phyloP scores from a whole-genome alignment of 805 yeast genomes.

The Candida jianshihensis region DNA sequence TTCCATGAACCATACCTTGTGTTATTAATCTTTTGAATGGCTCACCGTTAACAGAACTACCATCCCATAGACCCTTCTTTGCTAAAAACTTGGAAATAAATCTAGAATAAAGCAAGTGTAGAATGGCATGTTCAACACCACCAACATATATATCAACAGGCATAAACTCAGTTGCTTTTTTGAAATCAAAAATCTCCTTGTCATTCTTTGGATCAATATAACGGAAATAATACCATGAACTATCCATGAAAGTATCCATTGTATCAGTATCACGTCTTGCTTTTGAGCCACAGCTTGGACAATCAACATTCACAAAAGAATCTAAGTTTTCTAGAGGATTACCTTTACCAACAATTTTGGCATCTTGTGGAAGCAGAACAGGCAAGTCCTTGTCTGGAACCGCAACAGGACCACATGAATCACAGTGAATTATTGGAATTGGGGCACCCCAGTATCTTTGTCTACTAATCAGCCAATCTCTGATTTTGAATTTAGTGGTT shows the following conservation, averaged over 20 bases:
- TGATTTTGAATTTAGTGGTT: conserved; percentile 52
- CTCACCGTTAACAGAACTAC: conserved; percentile 53
- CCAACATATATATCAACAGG: conserved; percentile 93
- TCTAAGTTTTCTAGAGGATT: conserved; percentile 65
- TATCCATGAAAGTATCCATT: conserved; percentile 97
- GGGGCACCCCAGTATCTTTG: conserved; percentile 99
- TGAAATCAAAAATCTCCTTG: conserved; percentile 43
- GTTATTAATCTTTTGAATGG: conserved; percentile 79
- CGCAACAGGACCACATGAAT: conserved; percentile 79
- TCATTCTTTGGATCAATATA: conserved; percentile 68
- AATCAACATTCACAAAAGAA: conserved; percentile 63
- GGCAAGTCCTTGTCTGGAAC: conserved; percentile 88
- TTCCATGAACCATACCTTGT: conserved; percentile 98
- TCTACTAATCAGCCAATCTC: conserved; percentile 94
- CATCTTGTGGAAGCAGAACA: conserved; percentile 62
- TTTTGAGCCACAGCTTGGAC: conserved; percentile 72
- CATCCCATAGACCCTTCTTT: conserved; percentile 63
- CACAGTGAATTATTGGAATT: conserved; percentile 89
- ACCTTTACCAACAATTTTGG: conserved; percentile 40
- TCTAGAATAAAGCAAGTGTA: conserved; percentile 82
- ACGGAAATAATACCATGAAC: conserved; percentile 93
- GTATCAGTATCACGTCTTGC: conserved; percentile 94
- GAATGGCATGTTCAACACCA: conserved; percentile 94
- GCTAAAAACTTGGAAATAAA: conserved; percentile 77
- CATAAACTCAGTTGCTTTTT: conserved; percentile 43